Evolutionary conservation across 2,329 filamentous ascomycete genomes (phyloP).

Genomic region (Beauveria bassiana): DNA sequence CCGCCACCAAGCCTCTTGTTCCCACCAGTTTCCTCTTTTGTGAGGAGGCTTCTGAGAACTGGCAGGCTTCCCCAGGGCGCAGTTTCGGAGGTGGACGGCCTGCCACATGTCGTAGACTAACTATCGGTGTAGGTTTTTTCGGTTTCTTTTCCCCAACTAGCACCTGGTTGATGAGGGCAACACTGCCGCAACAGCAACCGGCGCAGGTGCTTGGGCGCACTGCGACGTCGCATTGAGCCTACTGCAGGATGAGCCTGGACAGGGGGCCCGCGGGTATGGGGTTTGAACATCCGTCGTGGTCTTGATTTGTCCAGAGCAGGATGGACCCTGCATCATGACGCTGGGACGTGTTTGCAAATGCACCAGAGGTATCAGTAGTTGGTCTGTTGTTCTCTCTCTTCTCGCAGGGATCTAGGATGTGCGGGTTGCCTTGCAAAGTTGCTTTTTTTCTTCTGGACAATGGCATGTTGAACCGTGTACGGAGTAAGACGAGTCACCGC

Average conservation of each 20-base stretch:
- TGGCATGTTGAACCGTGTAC: background rate
- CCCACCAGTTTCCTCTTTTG: constrained; percentile 2
- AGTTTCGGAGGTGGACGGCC: background rate
- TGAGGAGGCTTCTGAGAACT: background rate
- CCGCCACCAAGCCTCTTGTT: constrained; percentile 4
- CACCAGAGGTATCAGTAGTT: background rate
- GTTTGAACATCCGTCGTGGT: background rate
- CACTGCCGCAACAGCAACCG: background rate
- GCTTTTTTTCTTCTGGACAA: background rate
- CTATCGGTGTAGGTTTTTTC: constrained; percentile 1
- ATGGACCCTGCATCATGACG: constrained; percentile 5
- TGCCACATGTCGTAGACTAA: background rate
- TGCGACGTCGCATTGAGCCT: background rate
- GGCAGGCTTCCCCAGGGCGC: background rate
- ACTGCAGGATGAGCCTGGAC: background rate
- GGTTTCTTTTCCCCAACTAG: background rate
- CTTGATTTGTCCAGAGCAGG: background rate
- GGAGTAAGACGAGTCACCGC: background rate
- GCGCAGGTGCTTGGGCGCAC: background rate
- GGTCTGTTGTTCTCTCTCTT: constrained; percentile 7
- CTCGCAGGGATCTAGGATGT: background rate
- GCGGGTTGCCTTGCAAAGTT: background rate
- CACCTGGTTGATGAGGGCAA: background rate
- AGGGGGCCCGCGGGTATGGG: background rate
- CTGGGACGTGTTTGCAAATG: background rate